phyloP scores from a whole-genome alignment of 2,329 filamentous ascomycete species.

The Phialocephala subalpina region DNA sequence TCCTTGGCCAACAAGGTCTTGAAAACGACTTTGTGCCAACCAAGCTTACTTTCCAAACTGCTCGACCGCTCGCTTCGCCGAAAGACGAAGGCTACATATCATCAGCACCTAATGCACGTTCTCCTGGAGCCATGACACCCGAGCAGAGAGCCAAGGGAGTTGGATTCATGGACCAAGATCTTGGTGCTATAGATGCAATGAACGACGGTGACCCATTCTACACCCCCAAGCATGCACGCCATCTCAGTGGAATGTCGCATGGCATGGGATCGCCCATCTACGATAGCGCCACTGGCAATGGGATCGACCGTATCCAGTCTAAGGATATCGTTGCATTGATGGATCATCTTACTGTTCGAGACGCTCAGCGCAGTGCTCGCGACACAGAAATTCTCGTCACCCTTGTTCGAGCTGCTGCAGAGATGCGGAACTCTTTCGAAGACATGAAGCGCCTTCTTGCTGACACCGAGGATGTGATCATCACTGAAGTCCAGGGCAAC shows the following conservation, averaged over 20 bases:
- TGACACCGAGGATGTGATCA: slow-evolving; percentile 88
- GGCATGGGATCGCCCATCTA: slow-evolving; percentile 91
- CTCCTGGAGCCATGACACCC: slow-evolving; percentile 54
- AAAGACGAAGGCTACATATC: slow-evolving; percentile 95
- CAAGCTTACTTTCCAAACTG: slow-evolving; percentile 41
- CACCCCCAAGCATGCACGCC: slow-evolving; percentile 64
- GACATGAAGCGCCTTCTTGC: slow-evolving; percentile 93
- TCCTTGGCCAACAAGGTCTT: slow-evolving; percentile 52
- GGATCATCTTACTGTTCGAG: slow-evolving; percentile 97
- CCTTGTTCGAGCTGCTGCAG: slow-evolving; percentile 89
- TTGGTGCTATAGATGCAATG: slow-evolving; percentile 56
- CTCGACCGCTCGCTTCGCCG: slow-evolving; percentile 64
- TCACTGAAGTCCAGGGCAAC: slow-evolving; percentile 85
- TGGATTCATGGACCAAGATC: slow-evolving; percentile 60
- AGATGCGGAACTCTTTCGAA: slow-evolving; percentile 97
- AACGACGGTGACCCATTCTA: slow-evolving; percentile 72
- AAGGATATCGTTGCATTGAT: slow-evolving; percentile 97
- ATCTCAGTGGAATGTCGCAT: slow-evolving; percentile 89
- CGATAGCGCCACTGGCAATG: slow-evolving; percentile 85
- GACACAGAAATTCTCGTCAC: slow-evolving; percentile 97
- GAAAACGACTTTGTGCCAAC: slow-evolving; percentile 50
- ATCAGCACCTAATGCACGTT: slow-evolving; percentile 64
- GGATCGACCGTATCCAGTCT: slow-evolving; percentile 91
- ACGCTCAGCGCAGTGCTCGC: slow-evolving; percentile 93
- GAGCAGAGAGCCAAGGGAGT: slow-evolving; percentile 52